A percentile compares a stretch with the other conserved stretches of the same genome.
phyloP scores from a whole-genome alignment of 176 grass and related monocot species.

The Echinochloa phyllopogon region DNA sequence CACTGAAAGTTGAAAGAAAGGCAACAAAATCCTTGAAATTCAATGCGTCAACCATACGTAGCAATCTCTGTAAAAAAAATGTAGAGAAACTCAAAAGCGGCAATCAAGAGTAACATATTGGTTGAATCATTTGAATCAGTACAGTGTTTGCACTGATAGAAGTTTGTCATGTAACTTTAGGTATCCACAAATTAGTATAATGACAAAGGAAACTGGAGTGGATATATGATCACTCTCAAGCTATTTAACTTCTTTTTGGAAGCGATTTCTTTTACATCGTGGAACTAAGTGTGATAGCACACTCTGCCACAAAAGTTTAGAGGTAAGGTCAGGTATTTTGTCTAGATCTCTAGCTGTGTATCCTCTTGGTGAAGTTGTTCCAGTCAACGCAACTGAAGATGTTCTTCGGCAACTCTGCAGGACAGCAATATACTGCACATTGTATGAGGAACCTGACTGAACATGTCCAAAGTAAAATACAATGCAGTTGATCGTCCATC shows the following conservation, averaged over 20 bases:
- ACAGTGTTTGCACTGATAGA: neutral
- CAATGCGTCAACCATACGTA: constrained; percentile 85
- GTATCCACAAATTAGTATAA: neutral
- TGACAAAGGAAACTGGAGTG: neutral
- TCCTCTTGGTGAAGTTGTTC: neutral
- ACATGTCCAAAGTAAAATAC: neutral
- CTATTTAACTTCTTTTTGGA: neutral
- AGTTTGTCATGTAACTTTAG: neutral
- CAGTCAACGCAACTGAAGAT: neutral
- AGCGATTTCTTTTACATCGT: neutral
- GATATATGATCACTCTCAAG: neutral
- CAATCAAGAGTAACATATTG: neutral
- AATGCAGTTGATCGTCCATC: neutral
- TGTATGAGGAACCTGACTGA: neutral
- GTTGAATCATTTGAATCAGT: neutral
- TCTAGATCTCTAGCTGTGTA: neutral
- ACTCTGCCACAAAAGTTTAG: neutral
- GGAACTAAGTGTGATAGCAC: neutral
- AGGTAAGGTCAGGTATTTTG: neutral
- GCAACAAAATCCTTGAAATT: constrained; percentile 85
- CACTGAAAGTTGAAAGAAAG: constrained; percentile 76
- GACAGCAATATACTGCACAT: neutral
- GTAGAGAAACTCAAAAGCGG: neutral
- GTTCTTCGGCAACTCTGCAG: neutral
- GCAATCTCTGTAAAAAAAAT: constrained; percentile 62